Percentiles rank a stretch among this genome's conserved stretches.
Evolutionary conservation across 805 yeast genomes (phyloP).

Genomic region (Cyberlindnera bimundalis): DNA sequence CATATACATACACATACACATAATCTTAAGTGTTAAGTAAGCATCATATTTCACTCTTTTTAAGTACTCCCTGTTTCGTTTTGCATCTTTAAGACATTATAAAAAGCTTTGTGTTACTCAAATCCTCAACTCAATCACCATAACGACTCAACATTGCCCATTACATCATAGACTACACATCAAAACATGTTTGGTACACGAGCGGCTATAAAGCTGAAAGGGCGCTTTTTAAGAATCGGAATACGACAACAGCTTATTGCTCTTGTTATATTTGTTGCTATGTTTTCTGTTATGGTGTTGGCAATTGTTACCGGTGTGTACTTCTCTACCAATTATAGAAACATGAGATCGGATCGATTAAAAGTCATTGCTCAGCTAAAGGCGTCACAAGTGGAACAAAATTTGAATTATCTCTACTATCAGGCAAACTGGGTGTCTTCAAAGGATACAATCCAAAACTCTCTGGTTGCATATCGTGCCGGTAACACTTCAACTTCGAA

Average conservation of each 20-base stretch:
- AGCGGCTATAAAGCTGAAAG: neutral
- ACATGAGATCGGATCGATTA: conserved; percentile 65
- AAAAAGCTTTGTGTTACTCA: too few species aligned
- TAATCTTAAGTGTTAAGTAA: too few species aligned
- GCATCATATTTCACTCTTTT: too few species aligned
- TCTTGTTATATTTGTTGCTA: conserved; percentile 65
- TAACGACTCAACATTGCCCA: too few species aligned
- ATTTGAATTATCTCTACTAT: conserved; percentile 57
- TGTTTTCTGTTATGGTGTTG: conserved; percentile 64
- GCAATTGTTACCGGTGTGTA: conserved; percentile 77
- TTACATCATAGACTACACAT: too few species aligned
- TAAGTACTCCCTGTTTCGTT: too few species aligned
- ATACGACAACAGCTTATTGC: conserved; percentile 73
- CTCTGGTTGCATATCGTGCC: conserved; percentile 61
- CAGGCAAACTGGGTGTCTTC: conserved; percentile 65
- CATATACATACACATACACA: too few species aligned
- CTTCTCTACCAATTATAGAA: conserved; percentile 58
- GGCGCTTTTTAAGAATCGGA: conserved; percentile 39
- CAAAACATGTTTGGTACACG: conserved; percentile 3
- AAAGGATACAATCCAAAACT: conserved; percentile 55
- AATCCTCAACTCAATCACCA: too few species aligned
- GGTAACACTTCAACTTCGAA: conserved; percentile 60
- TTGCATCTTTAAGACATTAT: too few species aligned
- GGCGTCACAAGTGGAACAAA: conserved; percentile 74
- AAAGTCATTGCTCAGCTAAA: conserved; percentile 78